Base-by-base conservation (phyloP, 257 asterid genomes). In the Penstemon barbatus region DNA sequence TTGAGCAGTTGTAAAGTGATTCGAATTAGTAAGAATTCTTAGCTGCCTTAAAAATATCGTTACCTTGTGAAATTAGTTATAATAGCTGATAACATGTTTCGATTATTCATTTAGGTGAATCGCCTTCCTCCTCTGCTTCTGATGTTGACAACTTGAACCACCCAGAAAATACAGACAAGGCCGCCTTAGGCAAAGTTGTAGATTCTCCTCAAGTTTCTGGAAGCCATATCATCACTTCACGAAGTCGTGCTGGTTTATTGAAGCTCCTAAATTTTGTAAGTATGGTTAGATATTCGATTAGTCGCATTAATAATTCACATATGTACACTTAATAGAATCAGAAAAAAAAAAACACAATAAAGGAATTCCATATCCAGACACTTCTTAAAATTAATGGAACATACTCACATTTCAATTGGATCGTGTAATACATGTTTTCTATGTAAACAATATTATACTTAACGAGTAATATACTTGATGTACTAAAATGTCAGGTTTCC, bases 121-220 rank as follows among this genome's bases (percentile, higher is more conserved):
- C 99, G 70, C 97, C 99, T 76, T 89, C 97, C 68, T 94, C 99
- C 58, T 94, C 99, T 67, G 97, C 97, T 66, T 94, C 99, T 54
- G 99, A 94, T 82, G 81, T 91, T 53, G 99, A 94, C 85, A 91
- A 91, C 83, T 81, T 94, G 83, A 94, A 83, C 89, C 89, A 90
- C 75, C 91, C 84, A 82, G 79, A 80, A 57, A 74, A 79, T 41
- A 71, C 72, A 5, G 97, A 87, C 75, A 94, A 84, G 88, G 85
- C 78, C 61, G 74, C 92, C 60, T 71, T 80, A 70, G 82, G 84
- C 69, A 93, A 85, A 81, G 95, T 84, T 74, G 85, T 71, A 9
- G 80, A 82, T 25, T 83, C 88, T 63, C 88, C 88, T 51, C 88
- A 74, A 75, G 86, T 79, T 58, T 81, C 89, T 41, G 86, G 86